Percentiles rank a stretch among this genome's conserved stretches.
Conservation (phyloP, 805 yeast genomes). For the Candida sakaeoensis region DNA sequence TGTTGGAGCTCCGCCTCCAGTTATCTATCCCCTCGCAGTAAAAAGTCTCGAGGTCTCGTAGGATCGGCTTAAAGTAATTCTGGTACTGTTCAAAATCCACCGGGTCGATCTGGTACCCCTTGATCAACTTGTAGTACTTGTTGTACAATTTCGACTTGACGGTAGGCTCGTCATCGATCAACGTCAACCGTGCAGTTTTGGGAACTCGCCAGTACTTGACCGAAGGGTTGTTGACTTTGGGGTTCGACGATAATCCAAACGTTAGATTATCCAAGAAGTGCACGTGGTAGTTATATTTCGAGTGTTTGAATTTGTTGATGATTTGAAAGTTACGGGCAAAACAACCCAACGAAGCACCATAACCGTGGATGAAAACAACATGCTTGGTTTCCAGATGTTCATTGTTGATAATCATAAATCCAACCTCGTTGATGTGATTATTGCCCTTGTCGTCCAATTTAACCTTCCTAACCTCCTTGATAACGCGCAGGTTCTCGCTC, state of each 20-base stretch:
- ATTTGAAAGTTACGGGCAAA: slow-evolving; percentile 51
- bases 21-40: slow-evolving; percentile 58
- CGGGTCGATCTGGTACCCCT: slow-evolving; percentile 27
- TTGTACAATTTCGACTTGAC: slow-evolving; percentile 28
- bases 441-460: slow-evolving; percentile 18
- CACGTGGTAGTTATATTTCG: slow-evolving; percentile 36
- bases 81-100: slow-evolving; percentile 28
- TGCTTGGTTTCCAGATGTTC: slow-evolving; percentile 27
- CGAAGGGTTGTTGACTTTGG: slow-evolving; percentile 21
- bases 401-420: slow-evolving; percentile 26
- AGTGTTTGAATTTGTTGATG: slow-evolving; percentile 23
- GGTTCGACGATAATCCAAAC: slow-evolving; percentile 53
- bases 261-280: slow-evolving; percentile 49
- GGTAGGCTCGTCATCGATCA: slow-evolving; percentile 26
- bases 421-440: slow-evolving; percentile 31
- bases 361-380: slow-evolving; percentile 54
- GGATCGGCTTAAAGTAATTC: slow-evolving; percentile 32
- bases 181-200: slow-evolving; percentile 19
- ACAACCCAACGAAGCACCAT: slow-evolving; percentile 54
- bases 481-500: slow-evolving; percentile 21
- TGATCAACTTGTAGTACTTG: slow-evolving; percentile 38
- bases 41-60: slow-evolving; percentile 48
- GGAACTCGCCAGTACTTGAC: slow-evolving; percentile 20
- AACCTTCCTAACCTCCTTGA: slow-evolving; percentile 14
- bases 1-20: slow-evolving; percentile 52